Conservation (phyloP, 345 rosid genomes). For the Viola odorata region DNA sequence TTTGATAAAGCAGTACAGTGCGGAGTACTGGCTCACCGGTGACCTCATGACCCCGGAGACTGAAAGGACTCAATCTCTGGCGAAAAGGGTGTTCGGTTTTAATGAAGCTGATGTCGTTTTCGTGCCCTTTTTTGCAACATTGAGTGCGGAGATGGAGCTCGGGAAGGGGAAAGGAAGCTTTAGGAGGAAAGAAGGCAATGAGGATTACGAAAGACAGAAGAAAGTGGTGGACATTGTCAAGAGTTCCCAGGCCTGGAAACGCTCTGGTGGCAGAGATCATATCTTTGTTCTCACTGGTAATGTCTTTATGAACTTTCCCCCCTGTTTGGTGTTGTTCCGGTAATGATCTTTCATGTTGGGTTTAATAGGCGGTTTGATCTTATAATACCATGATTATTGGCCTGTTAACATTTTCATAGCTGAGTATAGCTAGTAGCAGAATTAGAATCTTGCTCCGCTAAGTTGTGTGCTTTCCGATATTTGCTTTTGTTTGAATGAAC, state of each 20-base stretch:
- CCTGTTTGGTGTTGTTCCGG: no score
- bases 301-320: background rate
- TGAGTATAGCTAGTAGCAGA: no score
- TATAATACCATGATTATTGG: background rate
- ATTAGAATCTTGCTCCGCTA: no score
- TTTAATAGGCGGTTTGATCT: background rate
- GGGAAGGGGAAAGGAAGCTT: conserved; percentile 64
- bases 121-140: conserved; percentile 80
- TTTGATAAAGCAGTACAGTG: conserved; percentile 88
- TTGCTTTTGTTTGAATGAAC: no score
- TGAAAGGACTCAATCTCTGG: conserved; percentile 44
- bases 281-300: conserved; percentile 90
- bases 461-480: no score
- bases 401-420: background rate
- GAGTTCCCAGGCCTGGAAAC: conserved; percentile 67
- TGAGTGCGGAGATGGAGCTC: conserved; percentile 90
- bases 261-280: conserved; percentile 80
- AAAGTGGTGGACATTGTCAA: conserved; percentile 53
- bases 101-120: conserved; percentile 73
- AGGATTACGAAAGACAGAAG: conserved; percentile 74
- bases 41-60: conserved; percentile 69
- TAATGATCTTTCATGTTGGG: background rate
- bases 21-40: conserved; percentile 90
- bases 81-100: conserved; percentile 48
- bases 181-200: conserved; percentile 63